Base-by-base conservation (phyloP, 2,329 filamentous ascomycete genomes). In the Claviceps purpurea region DNA sequence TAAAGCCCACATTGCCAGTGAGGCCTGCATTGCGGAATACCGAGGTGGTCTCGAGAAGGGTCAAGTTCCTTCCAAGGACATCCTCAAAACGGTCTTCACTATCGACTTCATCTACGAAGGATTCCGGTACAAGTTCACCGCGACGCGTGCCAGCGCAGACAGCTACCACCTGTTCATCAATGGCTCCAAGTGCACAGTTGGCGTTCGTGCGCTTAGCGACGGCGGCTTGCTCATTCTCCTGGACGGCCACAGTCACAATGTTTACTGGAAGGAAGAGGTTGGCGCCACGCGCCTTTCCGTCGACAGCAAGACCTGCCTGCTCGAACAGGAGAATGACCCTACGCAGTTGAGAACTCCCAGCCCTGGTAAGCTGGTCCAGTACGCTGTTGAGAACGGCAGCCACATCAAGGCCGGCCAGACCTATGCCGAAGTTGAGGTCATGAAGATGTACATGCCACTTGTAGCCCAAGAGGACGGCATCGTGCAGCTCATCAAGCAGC, bases 391-490 rank as follows among this genome's bases (percentile, higher is more conserved):
- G 69, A 97, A 95, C 63, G 93, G 93, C 55, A 79, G 89, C 60
- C 93, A 98, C 67, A 82, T 98, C 69, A 85, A 82, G 69, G 89
- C 94, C 61, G 91, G 91, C 53, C 87, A 97, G 69, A 77, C 91
- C 38, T 98, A 89, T 64, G 93, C 93, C 52, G 93, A 98, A 70
- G 91, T 98, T 42, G 93, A 98, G 72, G 93, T 98, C 71, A 98
- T 98, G 93, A 98, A 98, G 79, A 98, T 98, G 93, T 97, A 97
- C 79, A 98, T 98, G 93, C 93, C 93, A 63, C 78, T 98, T 52
- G 79, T 98, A 56, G 87, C 93, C 2, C 85, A 90, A 65, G 93
- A 98, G 69, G 93, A 95, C 62, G 93, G 93, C 75, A 79, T 95
- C 51, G 91, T 98, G 52, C 93, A 96, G 73, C 81, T 98, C 62